Base-by-base conservation (phyloP, 768 basidiomycete species). In the Calocybe gangraenosa region DNA sequence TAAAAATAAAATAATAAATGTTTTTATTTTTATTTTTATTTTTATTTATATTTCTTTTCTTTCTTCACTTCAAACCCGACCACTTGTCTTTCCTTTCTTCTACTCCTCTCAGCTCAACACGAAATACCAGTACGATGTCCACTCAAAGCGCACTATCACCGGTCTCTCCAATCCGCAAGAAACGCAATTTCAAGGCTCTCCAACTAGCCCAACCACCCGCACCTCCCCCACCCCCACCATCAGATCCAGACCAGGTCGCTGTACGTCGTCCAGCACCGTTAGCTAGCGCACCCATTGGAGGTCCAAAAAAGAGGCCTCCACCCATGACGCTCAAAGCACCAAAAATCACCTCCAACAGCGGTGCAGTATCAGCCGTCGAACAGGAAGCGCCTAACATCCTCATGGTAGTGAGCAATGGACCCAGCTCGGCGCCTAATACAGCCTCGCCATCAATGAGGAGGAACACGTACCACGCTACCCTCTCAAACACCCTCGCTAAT, bases 181-280 rank as follows among this genome's bases (percentile, higher is more conserved):
- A 93, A 65, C 82, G 91, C 51, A 93, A 93, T 63, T 92, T 91
- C 78, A 92, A 91, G 67, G 82, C 77, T 31, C 78, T 93, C 7
- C 81, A 84, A 68, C 81, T 93, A 60, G 74, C 78, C 54, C 81
- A 84, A 46, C 50, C 74, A 36, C 65, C 67, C 37, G 54, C 68
- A 32, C 47, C 60, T n/a, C 61, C 73, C 1, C 60, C 70, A 3
- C 49, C 65, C 17, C 66, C 73, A 42, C 57, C 59, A 54, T 5
- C 6, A 28, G 62, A 62, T 23, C 54, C 65, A 42, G 67, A 70
- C 45, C 70, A 73, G 33, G 64, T 76, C 39, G 66, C 78, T 14
- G 69, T 70, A 13, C 71, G 79, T 41, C 76, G 79, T 22, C 75
- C 74, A 7, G 34, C 17, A 7, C 34, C 34, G 5, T n/a, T 35